Percentiles rank a stretch among this genome's conserved stretches.
Conservation (phyloP, 345 rosid genomes). For the Linum trigynum region DNA sequence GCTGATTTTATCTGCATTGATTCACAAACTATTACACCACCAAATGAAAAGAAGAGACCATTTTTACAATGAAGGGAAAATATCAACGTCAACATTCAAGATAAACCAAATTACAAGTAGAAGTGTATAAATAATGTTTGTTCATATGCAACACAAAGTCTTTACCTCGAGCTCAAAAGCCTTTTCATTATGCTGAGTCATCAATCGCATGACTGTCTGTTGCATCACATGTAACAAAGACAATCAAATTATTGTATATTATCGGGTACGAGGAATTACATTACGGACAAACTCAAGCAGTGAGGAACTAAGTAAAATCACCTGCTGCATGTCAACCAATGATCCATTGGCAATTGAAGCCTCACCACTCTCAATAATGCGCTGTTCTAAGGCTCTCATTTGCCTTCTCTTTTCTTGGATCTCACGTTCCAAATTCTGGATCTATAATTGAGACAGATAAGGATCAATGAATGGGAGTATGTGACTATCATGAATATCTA, state of each 20-base stretch:
- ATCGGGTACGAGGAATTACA: not conserved
- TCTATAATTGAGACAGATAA: slow-evolving; percentile 33
- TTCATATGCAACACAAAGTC: slow-evolving; percentile 6
- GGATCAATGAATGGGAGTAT: not conserved
- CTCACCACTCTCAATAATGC: slow-evolving; percentile 82
- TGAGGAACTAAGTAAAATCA: slow-evolving; percentile 20
- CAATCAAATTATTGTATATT: slow-evolving; percentile 7
- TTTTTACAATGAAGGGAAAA: too few relatives aligned
- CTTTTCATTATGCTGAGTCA: slow-evolving; percentile 92
- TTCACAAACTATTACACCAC: slow-evolving; percentile 7
- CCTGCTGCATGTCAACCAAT: slow-evolving; percentile 95
- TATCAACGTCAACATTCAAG: not conserved
- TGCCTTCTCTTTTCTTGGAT: slow-evolving; percentile 88
- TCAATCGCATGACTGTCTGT: slow-evolving; percentile 85
- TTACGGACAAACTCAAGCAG: not conserved
- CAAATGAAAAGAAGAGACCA: not conserved
- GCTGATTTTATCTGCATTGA: slow-evolving; percentile 81
- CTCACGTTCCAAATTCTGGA: slow-evolving; percentile 74
- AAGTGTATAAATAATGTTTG: not conserved
- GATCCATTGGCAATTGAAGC: slow-evolving; percentile 91
- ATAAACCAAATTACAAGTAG: not conserved
- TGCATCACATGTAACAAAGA: slow-evolving; percentile 18
- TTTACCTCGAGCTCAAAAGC: slow-evolving; percentile 95
- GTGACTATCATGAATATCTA: not conserved
- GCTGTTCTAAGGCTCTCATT: slow-evolving; percentile 77